Evolutionary conservation across 2,329 filamentous ascomycete genomes (phyloP), one percentile per base, ranked within the genome.

Genomic region (Apiospora koreana): DNA sequence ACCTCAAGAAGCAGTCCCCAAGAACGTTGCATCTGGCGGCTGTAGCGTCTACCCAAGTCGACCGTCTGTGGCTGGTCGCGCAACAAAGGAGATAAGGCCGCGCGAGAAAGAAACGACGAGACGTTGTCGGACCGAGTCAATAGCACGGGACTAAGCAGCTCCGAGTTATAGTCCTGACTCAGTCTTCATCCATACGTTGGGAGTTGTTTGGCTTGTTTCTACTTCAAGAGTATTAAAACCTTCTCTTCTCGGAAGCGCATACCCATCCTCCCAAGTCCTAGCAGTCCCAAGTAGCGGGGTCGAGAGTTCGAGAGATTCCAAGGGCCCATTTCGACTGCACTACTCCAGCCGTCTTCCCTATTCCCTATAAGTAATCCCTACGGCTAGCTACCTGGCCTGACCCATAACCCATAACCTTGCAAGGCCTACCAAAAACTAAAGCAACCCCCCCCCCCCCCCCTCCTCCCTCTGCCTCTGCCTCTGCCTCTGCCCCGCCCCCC

Each of bases 61-160:
- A 62, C 21, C 31, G 18, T 38, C 31, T 38, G 38, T 62, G 21
- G 54, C 28, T 38, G 54, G 54, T 62, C 14, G 54, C 54, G 31
- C 31, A 62, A 62, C 31, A n/a, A n/a, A 62, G 31, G 54, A 5
- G 31, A 62, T n/a, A 62, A 35, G 35, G 35, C 35, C 35, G 54
- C 35, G 54, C 31, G 54, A 62, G 54, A 38, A 62, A 62, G 54
- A 62, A 62, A 62, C 54, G 54, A 38, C 31, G 54, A 62, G 31
- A 38, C 54, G 54, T 62, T n/a, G 54, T 14, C 31, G 31, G 54
- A 62, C 28, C 54, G 54, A 62, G 54, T 62, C 54, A 62, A 62
- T 62, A 62, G 54, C 54, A 38, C 54, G 54, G 54, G 54, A 62
- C 54, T 62, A 62, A 62, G 31, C 54, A 62, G 54, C 54, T 62